phyloP scores from a whole-genome alignment of 1,284 basidiomycete genomes.

The Leccinum variabile region DNA sequence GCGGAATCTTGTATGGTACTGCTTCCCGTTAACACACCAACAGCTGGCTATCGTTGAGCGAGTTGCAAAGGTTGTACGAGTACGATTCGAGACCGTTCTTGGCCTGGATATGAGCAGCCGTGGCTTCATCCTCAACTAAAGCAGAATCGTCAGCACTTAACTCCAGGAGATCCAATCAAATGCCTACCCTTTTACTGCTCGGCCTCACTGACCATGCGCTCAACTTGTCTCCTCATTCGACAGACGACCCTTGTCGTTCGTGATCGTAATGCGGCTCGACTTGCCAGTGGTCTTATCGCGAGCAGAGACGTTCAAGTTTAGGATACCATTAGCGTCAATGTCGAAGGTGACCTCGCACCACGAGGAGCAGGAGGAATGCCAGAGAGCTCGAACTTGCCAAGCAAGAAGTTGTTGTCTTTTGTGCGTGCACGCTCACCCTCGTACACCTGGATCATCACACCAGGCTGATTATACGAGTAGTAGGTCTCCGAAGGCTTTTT shows the following conservation, averaged over 20 bases:
- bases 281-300: conserved; percentile 98
- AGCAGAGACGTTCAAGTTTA: conserved; percentile 83
- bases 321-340: conserved; percentile 97
- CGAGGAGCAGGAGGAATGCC: conserved; percentile 98
- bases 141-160: conserved; percentile 23
- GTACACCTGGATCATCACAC: conserved; percentile 98
- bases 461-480: conserved; percentile 98
- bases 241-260: too few species aligned
- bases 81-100: conserved; percentile 94
- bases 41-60: conserved; percentile 82
- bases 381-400: conserved; percentile 98
- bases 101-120: conserved; percentile 78
- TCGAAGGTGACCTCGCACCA: conserved; percentile 99
- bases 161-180: background rate
- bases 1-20: conserved; percentile 30
- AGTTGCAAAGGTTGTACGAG: conserved; percentile 95
- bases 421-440: conserved; percentile 99
- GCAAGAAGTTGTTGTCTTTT: conserved; percentile 95
- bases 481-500: conserved; percentile 96
- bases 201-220: too few species aligned
- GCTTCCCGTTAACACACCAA: conserved; percentile 25
- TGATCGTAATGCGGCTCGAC: conserved; percentile 78
- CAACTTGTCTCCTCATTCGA: too few species aligned
- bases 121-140: conserved; percentile 77
- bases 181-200: background rate